Conservation (phyloP, 768 basidiomycete species). For the Hygrocybe coccinea region DNA sequence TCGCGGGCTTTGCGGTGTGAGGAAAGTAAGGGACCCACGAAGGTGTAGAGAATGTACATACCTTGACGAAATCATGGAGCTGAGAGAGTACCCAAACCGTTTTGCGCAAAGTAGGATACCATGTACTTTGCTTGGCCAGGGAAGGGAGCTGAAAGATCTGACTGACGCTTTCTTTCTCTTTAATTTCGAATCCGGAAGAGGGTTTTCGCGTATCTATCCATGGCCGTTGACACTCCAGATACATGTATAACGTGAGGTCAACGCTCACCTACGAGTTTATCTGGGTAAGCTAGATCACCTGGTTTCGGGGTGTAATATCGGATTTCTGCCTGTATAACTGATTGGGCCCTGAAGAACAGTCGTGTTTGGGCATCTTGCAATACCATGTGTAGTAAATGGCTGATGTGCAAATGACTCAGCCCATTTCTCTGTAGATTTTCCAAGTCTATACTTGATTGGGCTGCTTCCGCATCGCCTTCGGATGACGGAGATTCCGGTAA, state of each 20-base stretch:
- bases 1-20: conserved; percentile 59
- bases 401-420: conserved; percentile 67
- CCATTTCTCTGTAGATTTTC: conserved; percentile 33
- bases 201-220: conserved; percentile 44
- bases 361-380: conserved; percentile 95
- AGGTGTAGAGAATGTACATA: conserved; percentile 29
- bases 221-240: background rate
- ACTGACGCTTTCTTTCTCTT: conserved; percentile 66
- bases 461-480: conserved; percentile 31
- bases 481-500: conserved; percentile 22
- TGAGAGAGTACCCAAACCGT: conserved; percentile 90
- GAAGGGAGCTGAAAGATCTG: conserved; percentile 67
- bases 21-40: background rate
- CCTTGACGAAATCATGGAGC: conserved; percentile 89
- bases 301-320: conserved; percentile 71
- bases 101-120: conserved; percentile 87
- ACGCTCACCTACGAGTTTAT: conserved; percentile 64
- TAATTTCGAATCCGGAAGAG: conserved; percentile 40
- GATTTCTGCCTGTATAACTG: conserved; percentile 85
- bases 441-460: conserved; percentile 39
- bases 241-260: conserved; percentile 2
- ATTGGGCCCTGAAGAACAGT: conserved; percentile 93
- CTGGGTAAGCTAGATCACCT: conserved; percentile 84
- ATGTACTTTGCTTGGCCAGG: conserved; percentile 72
- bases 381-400: conserved; percentile 79